Conservation (phyloP, 371 early-diverging fungal genomes). For the Syncephalis plumigaleata region DNA sequence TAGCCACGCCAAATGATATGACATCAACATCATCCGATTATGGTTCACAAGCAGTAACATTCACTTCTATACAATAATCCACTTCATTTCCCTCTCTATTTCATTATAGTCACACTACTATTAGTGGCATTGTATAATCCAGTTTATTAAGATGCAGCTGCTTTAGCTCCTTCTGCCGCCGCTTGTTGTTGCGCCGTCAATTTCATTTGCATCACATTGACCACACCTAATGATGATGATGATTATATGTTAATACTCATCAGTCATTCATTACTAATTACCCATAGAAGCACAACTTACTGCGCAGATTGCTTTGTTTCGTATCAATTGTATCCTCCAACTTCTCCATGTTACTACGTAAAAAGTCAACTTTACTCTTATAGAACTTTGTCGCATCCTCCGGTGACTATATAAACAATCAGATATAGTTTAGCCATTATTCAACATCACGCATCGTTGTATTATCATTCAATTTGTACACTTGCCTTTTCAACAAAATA, state of each 20-base stretch:
- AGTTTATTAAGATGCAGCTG: slow-evolving; percentile 3
- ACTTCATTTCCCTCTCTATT: no score
- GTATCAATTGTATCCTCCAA: slow-evolving; percentile 56
- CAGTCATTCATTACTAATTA: background rate
- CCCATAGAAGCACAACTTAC: slow-evolving; percentile 17
- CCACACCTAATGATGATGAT: no score
- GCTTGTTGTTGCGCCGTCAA: no score
- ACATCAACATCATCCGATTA: slow-evolving; percentile 21
- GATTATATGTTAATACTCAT: slow-evolving; percentile 22
- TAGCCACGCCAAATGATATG: slow-evolving; percentile 9
- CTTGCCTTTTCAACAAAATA: slow-evolving; percentile 84
- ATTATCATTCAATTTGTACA: background rate
- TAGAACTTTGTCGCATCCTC: slow-evolving; percentile 62
- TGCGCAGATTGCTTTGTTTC: slow-evolving; percentile 52
- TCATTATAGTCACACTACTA: no score
- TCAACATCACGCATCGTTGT: no score
- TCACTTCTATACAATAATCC: no score
- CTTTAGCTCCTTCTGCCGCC: no score
- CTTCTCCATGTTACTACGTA: slow-evolving; percentile 50
- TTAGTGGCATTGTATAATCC: slow-evolving; percentile 22
- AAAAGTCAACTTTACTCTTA: slow-evolving; percentile 48
- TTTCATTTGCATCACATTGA: no score
- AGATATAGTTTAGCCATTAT: background rate
- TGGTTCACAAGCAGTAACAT: slow-evolving; percentile 10
- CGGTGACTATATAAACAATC: slow-evolving; percentile 27